Percentiles rank a stretch among this genome's conserved stretches.
These are phyloP conservation scores for Cephalotrichum gorgonifer DNA, from an alignment of 2,329 filamentous ascomycete species.

Conservation along the genomic window DNA sequence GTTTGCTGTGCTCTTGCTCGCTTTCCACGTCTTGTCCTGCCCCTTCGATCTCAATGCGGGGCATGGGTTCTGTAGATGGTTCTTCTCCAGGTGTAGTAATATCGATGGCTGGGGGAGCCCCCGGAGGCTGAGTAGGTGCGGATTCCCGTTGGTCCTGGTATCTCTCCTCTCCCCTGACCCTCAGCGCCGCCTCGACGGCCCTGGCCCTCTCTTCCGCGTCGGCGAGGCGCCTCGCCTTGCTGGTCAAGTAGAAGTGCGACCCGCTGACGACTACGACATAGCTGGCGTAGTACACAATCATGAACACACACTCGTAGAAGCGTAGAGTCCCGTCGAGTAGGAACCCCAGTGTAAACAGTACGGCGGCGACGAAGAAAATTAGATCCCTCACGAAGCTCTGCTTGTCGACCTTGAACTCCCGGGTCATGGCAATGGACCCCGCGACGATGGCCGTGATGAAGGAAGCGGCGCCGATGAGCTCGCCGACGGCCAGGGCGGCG, in stretches of 20 bases:
- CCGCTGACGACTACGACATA: slow-evolving; percentile 52
- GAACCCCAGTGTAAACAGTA: slow-evolving; percentile 79
- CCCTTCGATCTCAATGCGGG: slow-evolving; percentile 32
- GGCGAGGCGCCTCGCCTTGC: neutral
- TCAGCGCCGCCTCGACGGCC: neutral
- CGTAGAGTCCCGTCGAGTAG: slow-evolving; percentile 74
- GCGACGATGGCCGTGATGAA: slow-evolving; percentile 97
- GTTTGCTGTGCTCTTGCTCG: slow-evolving; percentile 44
- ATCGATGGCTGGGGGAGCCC: slow-evolving; percentile 10
- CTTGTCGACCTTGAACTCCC: slow-evolving; percentile 83
- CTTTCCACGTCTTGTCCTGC: slow-evolving; percentile 29
- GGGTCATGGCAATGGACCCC: slow-evolving; percentile 93
- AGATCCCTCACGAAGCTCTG: slow-evolving; percentile 89
- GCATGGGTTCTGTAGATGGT: neutral
- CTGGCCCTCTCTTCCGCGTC: neutral
- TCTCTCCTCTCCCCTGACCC: neutral
- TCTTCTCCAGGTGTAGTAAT: neutral
- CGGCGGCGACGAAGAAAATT: slow-evolving; percentile 80
- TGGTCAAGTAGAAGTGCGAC: neutral
- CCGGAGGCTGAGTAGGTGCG: neutral
- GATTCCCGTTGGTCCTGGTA: slow-evolving; percentile 1
- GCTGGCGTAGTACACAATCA: slow-evolving; percentile 85
- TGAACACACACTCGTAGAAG: slow-evolving; percentile 79
- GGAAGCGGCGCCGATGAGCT: slow-evolving; percentile 85
- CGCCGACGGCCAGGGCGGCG: slow-evolving; percentile 91